These are phyloP conservation scores for Rhododendron molle DNA, from an alignment of 148 eudicot species.

Conservation along the genomic window DNA sequence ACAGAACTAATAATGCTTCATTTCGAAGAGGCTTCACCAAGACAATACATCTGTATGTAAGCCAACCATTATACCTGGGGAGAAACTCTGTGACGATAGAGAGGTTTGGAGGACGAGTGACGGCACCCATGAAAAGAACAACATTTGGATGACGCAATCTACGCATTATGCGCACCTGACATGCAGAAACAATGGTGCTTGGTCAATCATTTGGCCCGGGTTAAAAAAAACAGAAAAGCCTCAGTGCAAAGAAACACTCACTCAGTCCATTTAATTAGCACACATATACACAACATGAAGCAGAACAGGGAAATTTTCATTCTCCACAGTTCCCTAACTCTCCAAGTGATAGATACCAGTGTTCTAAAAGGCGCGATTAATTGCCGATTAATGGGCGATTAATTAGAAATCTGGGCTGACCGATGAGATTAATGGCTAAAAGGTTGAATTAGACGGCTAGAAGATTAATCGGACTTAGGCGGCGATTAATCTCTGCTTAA, in stretches of 20 bases:
- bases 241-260: neutral
- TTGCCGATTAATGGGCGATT: too few relatives aligned
- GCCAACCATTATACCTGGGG: slow-evolving; percentile 56
- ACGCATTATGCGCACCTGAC: slow-evolving; percentile 95
- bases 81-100: slow-evolving; percentile 93
- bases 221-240: neutral
- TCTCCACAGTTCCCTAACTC: neutral
- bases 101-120: slow-evolving; percentile 95
- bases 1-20: neutral
- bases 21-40: neutral
- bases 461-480: too few relatives aligned
- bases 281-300: neutral
- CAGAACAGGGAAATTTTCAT: neutral
- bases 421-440: too few relatives aligned
- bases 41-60: neutral
- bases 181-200: slow-evolving; percentile 14
- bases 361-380: too few relatives aligned
- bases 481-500: too few relatives aligned
- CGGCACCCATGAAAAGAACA: slow-evolving; percentile 98
- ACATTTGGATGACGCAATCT: slow-evolving; percentile 96
- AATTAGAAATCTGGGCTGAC: too few relatives aligned
- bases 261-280: too few relatives aligned
- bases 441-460: too few relatives aligned
- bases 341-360: neutral
- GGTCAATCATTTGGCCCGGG: slow-evolving; percentile 1